Evolutionary conservation across 176 grass and related monocot species (phyloP).

Genomic region (Oryza punctata): DNA sequence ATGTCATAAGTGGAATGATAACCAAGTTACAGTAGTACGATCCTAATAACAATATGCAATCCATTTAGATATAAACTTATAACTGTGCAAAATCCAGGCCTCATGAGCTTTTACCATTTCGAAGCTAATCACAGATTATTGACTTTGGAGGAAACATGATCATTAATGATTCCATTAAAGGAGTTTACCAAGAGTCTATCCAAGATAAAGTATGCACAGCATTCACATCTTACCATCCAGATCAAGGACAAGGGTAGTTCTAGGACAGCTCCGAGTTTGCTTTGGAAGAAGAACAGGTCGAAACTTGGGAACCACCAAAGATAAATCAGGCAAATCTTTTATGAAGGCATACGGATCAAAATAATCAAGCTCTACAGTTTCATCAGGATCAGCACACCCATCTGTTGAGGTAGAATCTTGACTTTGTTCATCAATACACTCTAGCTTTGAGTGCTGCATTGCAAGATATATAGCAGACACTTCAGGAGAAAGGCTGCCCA

Average conservation of each 20-base stretch:
- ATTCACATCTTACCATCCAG: slow-evolving; percentile 74
- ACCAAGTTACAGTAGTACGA: background rate
- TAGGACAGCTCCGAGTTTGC: slow-evolving; percentile 94
- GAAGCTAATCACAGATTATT: background rate
- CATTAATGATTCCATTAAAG: background rate
- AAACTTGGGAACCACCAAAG: slow-evolving; percentile 83
- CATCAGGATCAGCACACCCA: slow-evolving; percentile 54
- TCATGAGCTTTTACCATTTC: background rate
- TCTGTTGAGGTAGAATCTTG: slow-evolving; percentile 75
- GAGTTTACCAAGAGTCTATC: background rate
- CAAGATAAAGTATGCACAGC: background rate
- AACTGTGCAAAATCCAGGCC: background rate
- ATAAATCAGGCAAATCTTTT: slow-evolving; percentile 84
- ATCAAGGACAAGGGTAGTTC: slow-evolving; percentile 81
- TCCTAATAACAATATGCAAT: background rate
- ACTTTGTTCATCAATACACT: slow-evolving; percentile 85
- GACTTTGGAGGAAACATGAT: background rate
- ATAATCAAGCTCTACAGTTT: slow-evolving; percentile 65
- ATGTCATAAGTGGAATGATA: background rate
- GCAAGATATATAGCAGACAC: slow-evolving; percentile 73
- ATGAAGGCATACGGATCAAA: slow-evolving; percentile 85
- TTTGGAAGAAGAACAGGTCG: slow-evolving; percentile 87
- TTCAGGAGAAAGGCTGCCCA: slow-evolving; percentile 84
- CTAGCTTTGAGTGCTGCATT: slow-evolving; percentile 77
- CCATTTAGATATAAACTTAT: slow-evolving; percentile 8